Evolutionary conservation across 2,329 filamentous ascomycete genomes (phyloP).

Genomic region (Seiridium unicorne): DNA sequence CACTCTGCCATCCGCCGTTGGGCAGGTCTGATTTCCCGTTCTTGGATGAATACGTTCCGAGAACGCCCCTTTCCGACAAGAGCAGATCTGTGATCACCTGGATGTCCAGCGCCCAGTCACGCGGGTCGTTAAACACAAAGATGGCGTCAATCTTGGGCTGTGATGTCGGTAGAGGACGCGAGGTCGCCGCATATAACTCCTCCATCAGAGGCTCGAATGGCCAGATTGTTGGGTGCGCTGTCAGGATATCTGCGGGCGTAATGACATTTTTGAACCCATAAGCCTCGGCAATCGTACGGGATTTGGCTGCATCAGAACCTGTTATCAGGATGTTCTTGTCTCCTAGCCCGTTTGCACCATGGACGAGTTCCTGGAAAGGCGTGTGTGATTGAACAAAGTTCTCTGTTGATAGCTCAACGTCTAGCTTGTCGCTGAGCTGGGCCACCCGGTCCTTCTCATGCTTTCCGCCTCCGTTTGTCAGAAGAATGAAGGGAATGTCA

Average conservation of each 20-base stretch:
- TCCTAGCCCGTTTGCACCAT: constrained; percentile 50
- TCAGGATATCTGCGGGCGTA: constrained; percentile 80
- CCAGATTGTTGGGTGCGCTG: constrained; percentile 72
- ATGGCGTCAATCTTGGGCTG: constrained; percentile 78
- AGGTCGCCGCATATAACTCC: constrained; percentile 57
- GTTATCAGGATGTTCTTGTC: constrained; percentile 73
- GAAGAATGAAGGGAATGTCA: constrained; percentile 84
- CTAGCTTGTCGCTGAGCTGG: constrained; percentile 66
- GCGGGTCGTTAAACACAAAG: constrained; percentile 91
- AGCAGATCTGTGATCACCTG: constrained; percentile 83
- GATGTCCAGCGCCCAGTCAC: constrained; percentile 91
- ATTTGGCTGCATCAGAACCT: constrained; percentile 66
- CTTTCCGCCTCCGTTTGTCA: constrained; percentile 94
- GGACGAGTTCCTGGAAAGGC: constrained; percentile 72
- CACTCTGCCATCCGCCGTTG: constrained; percentile 77
- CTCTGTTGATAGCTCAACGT: constrained; percentile 60
- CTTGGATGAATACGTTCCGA: constrained; percentile 75
- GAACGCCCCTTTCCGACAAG: constrained; percentile 71
- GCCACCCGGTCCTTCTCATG: constrained; percentile 71
- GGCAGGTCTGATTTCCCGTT: constrained; percentile 66
- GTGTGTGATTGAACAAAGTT: constrained; percentile 91
- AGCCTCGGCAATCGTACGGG: constrained; percentile 70
- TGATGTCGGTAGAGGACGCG: constrained; percentile 54
- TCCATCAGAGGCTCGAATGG: constrained; percentile 73
- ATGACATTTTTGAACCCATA: constrained; percentile 82